phyloP scores from a whole-genome alignment of 2,329 filamentous ascomycete species.

The Mycocentrospora acerina region DNA sequence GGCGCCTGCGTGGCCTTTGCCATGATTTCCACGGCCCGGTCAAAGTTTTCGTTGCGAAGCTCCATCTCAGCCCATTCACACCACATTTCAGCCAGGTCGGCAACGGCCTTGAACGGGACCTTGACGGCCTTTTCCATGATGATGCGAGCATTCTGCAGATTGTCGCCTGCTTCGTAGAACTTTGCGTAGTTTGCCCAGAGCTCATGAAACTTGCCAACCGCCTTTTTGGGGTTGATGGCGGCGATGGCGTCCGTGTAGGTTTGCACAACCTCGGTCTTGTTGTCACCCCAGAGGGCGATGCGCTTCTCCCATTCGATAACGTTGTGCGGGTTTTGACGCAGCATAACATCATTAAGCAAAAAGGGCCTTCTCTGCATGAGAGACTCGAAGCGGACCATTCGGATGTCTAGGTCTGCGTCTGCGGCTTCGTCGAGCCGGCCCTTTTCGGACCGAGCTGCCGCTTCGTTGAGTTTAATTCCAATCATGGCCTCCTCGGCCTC shows the following conservation, averaged over 20 bases:
- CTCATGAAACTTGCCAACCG: slow-evolving; percentile 88
- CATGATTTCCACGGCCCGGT: slow-evolving; percentile 93
- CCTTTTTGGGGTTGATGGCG: slow-evolving; percentile 91
- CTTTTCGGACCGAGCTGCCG: slow-evolving; percentile 76
- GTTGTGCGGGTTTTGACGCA: slow-evolving; percentile 95
- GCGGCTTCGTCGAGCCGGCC: slow-evolving; percentile 76
- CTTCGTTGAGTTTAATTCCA: slow-evolving; percentile 84
- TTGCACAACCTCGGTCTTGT: slow-evolving; percentile 85
- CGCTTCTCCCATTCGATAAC: slow-evolving; percentile 97
- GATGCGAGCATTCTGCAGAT: slow-evolving; percentile 79
- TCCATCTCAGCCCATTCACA: slow-evolving; percentile 99
- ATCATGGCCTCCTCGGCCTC: slow-evolving; percentile 98
- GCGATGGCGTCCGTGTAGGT: slow-evolving; percentile 95
- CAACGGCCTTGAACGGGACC: slow-evolving; percentile 96
- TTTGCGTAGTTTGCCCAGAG: slow-evolving; percentile 97
- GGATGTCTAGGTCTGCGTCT: slow-evolving; percentile 91
- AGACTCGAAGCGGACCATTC: slow-evolving; percentile 97
- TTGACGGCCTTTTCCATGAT: slow-evolving; percentile 99
- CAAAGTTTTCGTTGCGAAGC: slow-evolving; percentile 91
- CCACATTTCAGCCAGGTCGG: slow-evolving; percentile 96
- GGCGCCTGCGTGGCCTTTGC: slow-evolving; percentile 96
- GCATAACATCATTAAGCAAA: slow-evolving; percentile 89
- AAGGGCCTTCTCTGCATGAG: slow-evolving; percentile 97
- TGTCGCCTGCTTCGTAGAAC: slow-evolving; percentile 88
- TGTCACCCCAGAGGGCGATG: slow-evolving; percentile 92